Evolutionary conservation across 148 eudicot species (phyloP), one percentile per base, ranked within the genome.

Genomic region (Fallopia convolvulus): DNA sequence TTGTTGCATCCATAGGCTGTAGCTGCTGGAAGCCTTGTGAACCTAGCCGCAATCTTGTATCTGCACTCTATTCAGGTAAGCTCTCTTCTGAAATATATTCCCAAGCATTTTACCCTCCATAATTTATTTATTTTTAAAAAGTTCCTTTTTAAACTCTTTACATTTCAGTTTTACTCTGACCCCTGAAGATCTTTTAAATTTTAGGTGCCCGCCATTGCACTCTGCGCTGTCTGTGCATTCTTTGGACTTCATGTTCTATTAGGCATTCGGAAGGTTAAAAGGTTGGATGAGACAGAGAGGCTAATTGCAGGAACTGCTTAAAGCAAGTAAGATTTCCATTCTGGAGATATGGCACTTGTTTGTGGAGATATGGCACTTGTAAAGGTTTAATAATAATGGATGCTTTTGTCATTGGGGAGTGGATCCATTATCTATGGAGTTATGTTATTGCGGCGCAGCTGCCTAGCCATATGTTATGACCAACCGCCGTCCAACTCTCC

Each of bases 271-370:
- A 90, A 89, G 90, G 91, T 92, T 74, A 92, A 88, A 82, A 94
- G 80, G 77, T 77, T 94, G 68, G 97, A 94, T 78, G 89, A 92
- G 82, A 82, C 85, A 78, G 98, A 94, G 87, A 89, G 77, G 81
- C 77, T 94, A 82, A 88, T 94, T 66, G 90, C 92, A 11, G 98
- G 98, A 84, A 94, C 95, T 83, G 97, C 98, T 78, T 94, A 86
- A 90, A 71, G 88, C 85, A 32, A 60, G 82, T 79, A 46, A 60
- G 46, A 6, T 65, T 65, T 14, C 71, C 41, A 1, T 32, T 65
- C 1, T 65, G 3, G 0, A 26, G 20, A 15, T 36, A 3, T 36
- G 14, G 21, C 2, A 36, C 39, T 52, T 52, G n/a, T 14, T 52
- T 52, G 4, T 11, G 17, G n/a, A 1, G 17, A 12, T 11, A 49